Conservation (phyloP, 2,329 filamentous ascomycete genomes). For the Paramyrothecium sp. region DNA sequence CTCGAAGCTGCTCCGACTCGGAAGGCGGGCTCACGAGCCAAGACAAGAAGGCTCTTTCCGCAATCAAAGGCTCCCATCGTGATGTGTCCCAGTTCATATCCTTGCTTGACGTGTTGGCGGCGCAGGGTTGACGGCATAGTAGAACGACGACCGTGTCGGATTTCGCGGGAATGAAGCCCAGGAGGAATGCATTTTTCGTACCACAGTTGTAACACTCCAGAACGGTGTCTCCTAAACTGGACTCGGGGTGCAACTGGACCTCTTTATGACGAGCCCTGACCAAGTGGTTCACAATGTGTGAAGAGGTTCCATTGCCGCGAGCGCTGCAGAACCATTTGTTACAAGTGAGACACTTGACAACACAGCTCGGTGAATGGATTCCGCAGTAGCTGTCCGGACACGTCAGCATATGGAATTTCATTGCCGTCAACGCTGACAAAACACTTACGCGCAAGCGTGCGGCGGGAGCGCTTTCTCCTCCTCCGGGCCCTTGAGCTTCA, state of each 20-base stretch:
- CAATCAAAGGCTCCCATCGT: constrained; percentile 94
- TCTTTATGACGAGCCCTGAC: constrained; percentile 98
- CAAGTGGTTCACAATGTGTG: constrained; percentile 97
- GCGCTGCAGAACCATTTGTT: constrained; percentile 99
- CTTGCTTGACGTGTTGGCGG: constrained; percentile 90
- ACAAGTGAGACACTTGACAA: constrained; percentile 94
- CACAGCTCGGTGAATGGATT: constrained; percentile 91
- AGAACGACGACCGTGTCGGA: constrained; percentile 98
- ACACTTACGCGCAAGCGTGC: constrained; percentile 90
- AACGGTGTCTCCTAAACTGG: constrained; percentile 90
- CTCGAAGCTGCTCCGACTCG: constrained; percentile 93
- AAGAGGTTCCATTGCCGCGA: constrained; percentile 92
- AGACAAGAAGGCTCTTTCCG: constrained; percentile 89
- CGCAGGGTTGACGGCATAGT: constrained; percentile 93
- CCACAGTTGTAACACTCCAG: constrained; percentile 99
- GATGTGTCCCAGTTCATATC: constrained; percentile 99
- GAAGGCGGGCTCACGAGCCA: constrained; percentile 91
- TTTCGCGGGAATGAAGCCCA: constrained; percentile 97
- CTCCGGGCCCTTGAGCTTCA: constrained; percentile 57
- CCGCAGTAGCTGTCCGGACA: constrained; percentile 74
- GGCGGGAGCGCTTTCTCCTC: constrained; percentile 89
- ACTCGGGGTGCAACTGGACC: constrained; percentile 92
- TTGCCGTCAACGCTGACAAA: background rate
- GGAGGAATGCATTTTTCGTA: constrained; percentile 97
- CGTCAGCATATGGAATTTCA: background rate